Evolutionary conservation across 495 filamentous ascomycete species (phyloP).

Genomic region (Aspergillus hancockii): DNA sequence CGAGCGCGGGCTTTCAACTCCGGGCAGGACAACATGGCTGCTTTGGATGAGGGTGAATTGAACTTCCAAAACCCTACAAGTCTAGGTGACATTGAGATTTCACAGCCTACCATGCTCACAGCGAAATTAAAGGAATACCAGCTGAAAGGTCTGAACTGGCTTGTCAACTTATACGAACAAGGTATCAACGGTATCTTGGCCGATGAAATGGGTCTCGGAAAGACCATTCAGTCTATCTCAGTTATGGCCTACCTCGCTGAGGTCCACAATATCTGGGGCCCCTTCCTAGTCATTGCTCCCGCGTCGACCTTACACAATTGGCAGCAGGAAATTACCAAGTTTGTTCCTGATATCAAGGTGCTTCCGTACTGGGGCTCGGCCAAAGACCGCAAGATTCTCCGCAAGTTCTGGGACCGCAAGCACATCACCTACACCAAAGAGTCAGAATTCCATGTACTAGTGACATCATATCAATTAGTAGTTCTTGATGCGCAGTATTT

Average conservation of each 20-base stretch:
- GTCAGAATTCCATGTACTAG: slow-evolving; percentile 89
- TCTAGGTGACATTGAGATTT: slow-evolving; percentile 88
- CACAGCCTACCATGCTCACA: slow-evolving; percentile 91
- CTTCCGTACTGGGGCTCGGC: slow-evolving; percentile 97
- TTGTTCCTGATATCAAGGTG: slow-evolving; percentile 91
- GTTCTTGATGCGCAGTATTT: slow-evolving; percentile 95
- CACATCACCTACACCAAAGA: slow-evolving; percentile 93
- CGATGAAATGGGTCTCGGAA: slow-evolving; percentile 99
- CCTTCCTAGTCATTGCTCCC: slow-evolving; percentile 94
- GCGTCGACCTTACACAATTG: slow-evolving; percentile 98
- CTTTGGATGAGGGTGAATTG: slow-evolving; percentile 82
- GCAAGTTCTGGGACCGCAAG: slow-evolving; percentile 99
- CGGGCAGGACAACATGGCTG: slow-evolving; percentile 53
- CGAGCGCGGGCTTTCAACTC: slow-evolving; percentile 90
- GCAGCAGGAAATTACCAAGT: slow-evolving; percentile 95
- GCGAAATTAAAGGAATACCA: slow-evolving; percentile 98
- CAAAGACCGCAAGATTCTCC: slow-evolving; percentile 90
- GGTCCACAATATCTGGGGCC: slow-evolving; percentile 96
- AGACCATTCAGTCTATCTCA: slow-evolving; percentile 97
- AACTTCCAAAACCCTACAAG: slow-evolving; percentile 99
- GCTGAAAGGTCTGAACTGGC: slow-evolving; percentile 97
- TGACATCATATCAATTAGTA: slow-evolving; percentile 96
- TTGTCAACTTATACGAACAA: slow-evolving; percentile 98
- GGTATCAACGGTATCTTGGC: slow-evolving; percentile 99
- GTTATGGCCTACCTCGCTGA: slow-evolving; percentile 99